phyloP scores from a whole-genome alignment of 805 yeast species.

The Lachancea dasiensis region DNA sequence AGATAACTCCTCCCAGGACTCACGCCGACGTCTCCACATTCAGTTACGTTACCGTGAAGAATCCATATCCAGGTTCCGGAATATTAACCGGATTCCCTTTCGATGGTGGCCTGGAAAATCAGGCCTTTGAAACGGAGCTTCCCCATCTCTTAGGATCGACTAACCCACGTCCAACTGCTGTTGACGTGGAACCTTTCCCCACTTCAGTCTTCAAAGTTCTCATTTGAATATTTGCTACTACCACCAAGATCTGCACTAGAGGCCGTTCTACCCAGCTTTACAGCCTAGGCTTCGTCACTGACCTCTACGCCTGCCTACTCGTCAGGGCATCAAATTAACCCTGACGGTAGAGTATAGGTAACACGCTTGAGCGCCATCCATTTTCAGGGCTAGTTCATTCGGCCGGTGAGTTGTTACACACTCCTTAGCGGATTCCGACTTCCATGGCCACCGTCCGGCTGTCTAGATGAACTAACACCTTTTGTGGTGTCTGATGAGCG shows the following conservation, averaged over 20 bases:
- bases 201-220: constrained; percentile 40
- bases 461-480: constrained; percentile 41
- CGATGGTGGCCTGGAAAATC: constrained; percentile 35
- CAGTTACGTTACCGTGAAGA: constrained; percentile 39
- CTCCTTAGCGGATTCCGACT: constrained; percentile 53
- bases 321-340: constrained; percentile 34
- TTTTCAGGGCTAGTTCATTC: constrained; percentile 42
- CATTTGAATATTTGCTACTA: constrained; percentile 39
- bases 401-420: constrained; percentile 49
- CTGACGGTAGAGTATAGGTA: constrained; percentile 39
- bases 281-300: constrained; percentile 38
- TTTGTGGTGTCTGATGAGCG: constrained; percentile 42
- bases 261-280: constrained; percentile 38
- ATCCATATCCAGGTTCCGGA: constrained; percentile 41
- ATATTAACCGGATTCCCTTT: constrained; percentile 41
- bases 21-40: constrained; percentile 39
- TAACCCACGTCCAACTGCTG: constrained; percentile 40
- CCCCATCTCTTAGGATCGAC: constrained; percentile 40
- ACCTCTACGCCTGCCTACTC: constrained; percentile 41
- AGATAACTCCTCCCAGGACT: constrained; percentile 41
- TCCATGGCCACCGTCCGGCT: constrained; percentile 51
- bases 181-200: constrained; percentile 40
- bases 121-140: constrained; percentile 36
- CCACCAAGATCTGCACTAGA: constrained; percentile 41
- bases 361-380: constrained; percentile 39